Evolutionary conservation across 257 asterid species (phyloP).

Genomic region (Fraxinus anomala): DNA sequence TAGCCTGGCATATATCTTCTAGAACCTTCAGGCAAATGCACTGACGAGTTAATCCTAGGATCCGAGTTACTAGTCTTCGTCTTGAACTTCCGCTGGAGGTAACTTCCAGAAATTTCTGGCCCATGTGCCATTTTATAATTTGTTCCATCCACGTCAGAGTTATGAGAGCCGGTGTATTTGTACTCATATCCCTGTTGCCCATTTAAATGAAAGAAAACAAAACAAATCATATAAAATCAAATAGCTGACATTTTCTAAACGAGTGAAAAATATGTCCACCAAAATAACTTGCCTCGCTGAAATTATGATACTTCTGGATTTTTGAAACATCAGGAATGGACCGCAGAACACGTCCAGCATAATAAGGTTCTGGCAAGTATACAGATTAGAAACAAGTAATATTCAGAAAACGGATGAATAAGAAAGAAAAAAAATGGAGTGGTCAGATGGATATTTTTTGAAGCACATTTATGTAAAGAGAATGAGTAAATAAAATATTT

Average conservation of each 20-base stretch:
- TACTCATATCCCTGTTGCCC: conserved; percentile 42
- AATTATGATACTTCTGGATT: conserved; percentile 42
- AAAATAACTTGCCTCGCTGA: conserved; percentile 48
- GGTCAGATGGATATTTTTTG: not conserved
- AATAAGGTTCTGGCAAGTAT: conserved; percentile 46
- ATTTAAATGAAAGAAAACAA: conserved; percentile 23
- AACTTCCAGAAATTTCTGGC: conserved; percentile 47
- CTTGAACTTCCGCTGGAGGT: conserved; percentile 41
- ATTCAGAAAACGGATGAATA: conserved; percentile 14
- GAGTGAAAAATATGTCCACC: conserved; percentile 5
- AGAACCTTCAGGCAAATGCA: conserved; percentile 48
- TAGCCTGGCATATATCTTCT: conserved; percentile 34
- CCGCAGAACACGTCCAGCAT: conserved; percentile 39
- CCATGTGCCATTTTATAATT: conserved; percentile 38
- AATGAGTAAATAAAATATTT: not conserved
- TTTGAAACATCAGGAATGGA: conserved; percentile 49
- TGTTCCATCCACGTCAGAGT: conserved; percentile 28
- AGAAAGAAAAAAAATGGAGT: not conserved
- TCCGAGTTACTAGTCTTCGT: conserved; percentile 37
- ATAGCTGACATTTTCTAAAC: conserved; percentile 2
- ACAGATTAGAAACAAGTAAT: conserved; percentile 21
- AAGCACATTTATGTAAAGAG: not conserved
- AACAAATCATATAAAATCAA: conserved; percentile 1
- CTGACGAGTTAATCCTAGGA: conserved; percentile 21
- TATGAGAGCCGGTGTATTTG: conserved; percentile 41